These are phyloP conservation scores for Alternaria sp. DNA, from an alignment of 2,329 filamentous ascomycete species.

Conservation along the genomic window DNA sequence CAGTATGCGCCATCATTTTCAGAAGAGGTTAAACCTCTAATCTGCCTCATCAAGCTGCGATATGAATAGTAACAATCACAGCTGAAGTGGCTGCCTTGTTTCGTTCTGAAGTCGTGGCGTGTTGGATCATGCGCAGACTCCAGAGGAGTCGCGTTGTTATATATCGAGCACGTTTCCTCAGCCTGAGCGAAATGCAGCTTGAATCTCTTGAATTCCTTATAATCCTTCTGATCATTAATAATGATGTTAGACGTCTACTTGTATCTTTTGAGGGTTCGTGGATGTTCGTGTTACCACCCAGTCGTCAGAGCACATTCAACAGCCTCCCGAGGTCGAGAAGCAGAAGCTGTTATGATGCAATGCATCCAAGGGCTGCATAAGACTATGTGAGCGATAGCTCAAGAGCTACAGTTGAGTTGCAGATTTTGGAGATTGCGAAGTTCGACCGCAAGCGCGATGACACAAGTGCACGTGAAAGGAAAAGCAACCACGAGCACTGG, in stretches of 20 bases:
- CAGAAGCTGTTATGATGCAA: not conserved
- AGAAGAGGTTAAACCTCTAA: conserved; percentile 11
- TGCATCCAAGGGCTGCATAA: not conserved
- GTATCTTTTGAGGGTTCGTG: not conserved
- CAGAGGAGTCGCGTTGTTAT: conserved; percentile 17
- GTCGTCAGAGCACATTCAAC: not conserved
- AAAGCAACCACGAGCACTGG: not conserved
- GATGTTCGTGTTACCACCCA: not conserved
- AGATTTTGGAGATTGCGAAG: not conserved
- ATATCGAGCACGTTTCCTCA: conserved; percentile 14
- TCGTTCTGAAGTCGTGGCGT: conserved; percentile 16
- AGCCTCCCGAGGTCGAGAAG: not conserved
- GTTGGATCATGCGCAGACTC: conserved; percentile 15
- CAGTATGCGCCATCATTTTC: conserved; percentile 6
- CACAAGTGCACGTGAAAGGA: conserved; percentile 1
- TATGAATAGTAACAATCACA: conserved; percentile 19
- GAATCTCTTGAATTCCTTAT: no score
- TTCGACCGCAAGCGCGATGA: not conserved
- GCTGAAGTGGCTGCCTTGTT: conserved; percentile 36
- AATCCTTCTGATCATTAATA: not conserved
- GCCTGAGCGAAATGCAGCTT: not conserved
- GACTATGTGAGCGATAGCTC: not conserved
- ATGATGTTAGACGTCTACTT: not conserved
- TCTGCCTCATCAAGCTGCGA: conserved; percentile 36
- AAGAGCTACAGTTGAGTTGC: not conserved